A percentile compares a stretch with the other conserved stretches of the same genome.
Conservation (phyloP, 306 rosid genomes). For the Ochetophila trinervis region DNA sequence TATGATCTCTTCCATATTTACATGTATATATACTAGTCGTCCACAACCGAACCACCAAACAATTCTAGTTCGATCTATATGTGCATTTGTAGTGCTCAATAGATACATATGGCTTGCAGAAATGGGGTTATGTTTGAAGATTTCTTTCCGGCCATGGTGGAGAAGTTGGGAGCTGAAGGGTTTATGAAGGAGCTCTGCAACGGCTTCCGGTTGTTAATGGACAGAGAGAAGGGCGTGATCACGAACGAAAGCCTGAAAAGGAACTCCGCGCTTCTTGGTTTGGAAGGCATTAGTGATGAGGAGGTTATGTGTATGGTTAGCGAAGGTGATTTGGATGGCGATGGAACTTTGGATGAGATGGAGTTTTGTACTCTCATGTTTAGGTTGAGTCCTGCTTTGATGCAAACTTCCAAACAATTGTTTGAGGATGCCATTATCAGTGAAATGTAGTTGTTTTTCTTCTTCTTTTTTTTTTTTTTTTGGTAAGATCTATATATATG, state of each 20-base stretch:
- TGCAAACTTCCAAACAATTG: slow-evolving; percentile 47
- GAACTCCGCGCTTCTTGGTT: slow-evolving; percentile 63
- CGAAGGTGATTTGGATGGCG: slow-evolving; percentile 85
- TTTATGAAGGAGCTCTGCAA: slow-evolving; percentile 72
- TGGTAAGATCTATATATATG: background rate
- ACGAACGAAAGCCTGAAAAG: slow-evolving; percentile 78
- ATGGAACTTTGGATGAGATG: slow-evolving; percentile 70
- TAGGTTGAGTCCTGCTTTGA: slow-evolving; percentile 82
- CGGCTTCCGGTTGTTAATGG: slow-evolving; percentile 73
- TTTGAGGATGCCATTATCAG: slow-evolving; percentile 50
- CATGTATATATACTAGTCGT: background rate
- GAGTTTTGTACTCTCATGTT: slow-evolving; percentile 90
- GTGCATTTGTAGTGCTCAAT: background rate
- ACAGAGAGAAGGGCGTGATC: slow-evolving; percentile 53
- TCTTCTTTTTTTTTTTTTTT: background rate
- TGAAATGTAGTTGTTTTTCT: background rate
- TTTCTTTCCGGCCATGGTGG: slow-evolving; percentile 78
- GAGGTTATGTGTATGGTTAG: slow-evolving; percentile 66
- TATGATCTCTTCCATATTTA: background rate
- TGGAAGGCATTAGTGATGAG: slow-evolving; percentile 66
- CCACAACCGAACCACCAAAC: background rate
- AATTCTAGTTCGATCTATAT: background rate
- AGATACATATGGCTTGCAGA: slow-evolving; percentile 37
- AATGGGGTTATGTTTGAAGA: slow-evolving; percentile 57
- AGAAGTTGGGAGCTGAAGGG: slow-evolving; percentile 69